Conservation (phyloP, 371 early-diverging fungal genomes). For the Vairimorpha apis region DNA sequence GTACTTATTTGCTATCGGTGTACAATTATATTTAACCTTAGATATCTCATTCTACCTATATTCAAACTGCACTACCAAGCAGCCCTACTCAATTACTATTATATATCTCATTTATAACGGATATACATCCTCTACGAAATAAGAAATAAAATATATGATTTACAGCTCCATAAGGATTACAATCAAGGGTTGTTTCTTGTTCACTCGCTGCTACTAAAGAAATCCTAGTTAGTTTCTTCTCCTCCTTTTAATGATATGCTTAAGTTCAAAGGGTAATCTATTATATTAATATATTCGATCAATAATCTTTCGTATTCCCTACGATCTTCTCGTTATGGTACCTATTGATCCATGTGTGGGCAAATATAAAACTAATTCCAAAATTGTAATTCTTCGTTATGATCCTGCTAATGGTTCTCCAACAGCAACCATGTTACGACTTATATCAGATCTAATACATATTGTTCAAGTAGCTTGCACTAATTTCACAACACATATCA, state of each 20-base stretch:
- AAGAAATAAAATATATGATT: constrained; percentile 65
- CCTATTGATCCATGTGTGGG: constrained; percentile 31
- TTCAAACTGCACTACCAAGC: constrained; percentile 54
- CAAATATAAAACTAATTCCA: neutral
- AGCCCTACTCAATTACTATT: constrained; percentile 28
- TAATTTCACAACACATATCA: constrained; percentile 18
- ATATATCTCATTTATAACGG: constrained; percentile 64
- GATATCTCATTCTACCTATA: constrained; percentile 66
- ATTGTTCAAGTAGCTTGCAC: constrained; percentile 64
- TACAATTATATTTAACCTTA: constrained; percentile 69
- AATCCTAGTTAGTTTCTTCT: constrained; percentile 70
- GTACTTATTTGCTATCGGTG: constrained; percentile 72
- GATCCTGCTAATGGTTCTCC: constrained; percentile 66
- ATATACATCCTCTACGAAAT: constrained; percentile 56
- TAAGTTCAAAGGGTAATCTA: constrained; percentile 68
- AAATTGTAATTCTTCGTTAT: neutral
- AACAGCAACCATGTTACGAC: constrained; percentile 71
- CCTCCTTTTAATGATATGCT: constrained; percentile 70
- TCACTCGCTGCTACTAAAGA: constrained; percentile 67
- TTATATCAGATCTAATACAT: constrained; percentile 70
- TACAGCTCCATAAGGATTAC: constrained; percentile 62
- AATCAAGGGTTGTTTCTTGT: constrained; percentile 66
- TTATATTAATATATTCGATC: too few relatives aligned
- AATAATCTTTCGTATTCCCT: constrained; percentile 7
- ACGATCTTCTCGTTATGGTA: constrained; percentile 8